Percentiles rank a stretch among this genome's conserved stretches.
These are phyloP conservation scores for Scedosporium apiospermum DNA, from an alignment of 2,329 filamentous ascomycete species.

Conservation along the genomic window DNA sequence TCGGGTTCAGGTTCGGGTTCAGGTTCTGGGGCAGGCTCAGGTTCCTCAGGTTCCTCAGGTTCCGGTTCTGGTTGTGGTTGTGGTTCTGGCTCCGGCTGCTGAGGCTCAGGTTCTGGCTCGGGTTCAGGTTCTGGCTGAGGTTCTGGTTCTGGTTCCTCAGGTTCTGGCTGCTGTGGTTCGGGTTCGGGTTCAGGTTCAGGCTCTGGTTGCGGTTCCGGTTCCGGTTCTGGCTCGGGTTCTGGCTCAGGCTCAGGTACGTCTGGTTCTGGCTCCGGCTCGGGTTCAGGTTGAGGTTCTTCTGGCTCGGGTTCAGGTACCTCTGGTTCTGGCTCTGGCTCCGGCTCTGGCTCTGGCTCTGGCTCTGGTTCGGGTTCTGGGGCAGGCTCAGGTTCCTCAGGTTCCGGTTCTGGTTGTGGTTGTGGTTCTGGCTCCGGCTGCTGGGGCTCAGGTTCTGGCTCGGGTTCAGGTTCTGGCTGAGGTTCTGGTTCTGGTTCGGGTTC, in stretches of 20 bases:
- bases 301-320: not conserved
- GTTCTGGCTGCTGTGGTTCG: not conserved
- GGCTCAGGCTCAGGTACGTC: not conserved
- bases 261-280: not conserved
- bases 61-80: not conserved
- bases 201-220: not conserved
- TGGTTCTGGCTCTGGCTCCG: too few species aligned
- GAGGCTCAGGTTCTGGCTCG: not conserved
- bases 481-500: not conserved
- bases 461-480: not conserved
- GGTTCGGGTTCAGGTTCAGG: not conserved
- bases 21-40: not conserved
- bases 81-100: not conserved
- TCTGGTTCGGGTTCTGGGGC: not conserved
- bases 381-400: not conserved
- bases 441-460: not conserved
- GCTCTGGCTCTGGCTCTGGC: not conserved
- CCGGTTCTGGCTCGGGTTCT: not conserved
- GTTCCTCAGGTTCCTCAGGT: not conserved
- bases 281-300: not conserved
- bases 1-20: not conserved
- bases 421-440: not conserved
- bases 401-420: not conserved
- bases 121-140: not conserved
- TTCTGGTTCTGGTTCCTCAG: not conserved